Conservation (phyloP, 2,329 filamentous ascomycete genomes). For the Cyphellophora europaea region DNA sequence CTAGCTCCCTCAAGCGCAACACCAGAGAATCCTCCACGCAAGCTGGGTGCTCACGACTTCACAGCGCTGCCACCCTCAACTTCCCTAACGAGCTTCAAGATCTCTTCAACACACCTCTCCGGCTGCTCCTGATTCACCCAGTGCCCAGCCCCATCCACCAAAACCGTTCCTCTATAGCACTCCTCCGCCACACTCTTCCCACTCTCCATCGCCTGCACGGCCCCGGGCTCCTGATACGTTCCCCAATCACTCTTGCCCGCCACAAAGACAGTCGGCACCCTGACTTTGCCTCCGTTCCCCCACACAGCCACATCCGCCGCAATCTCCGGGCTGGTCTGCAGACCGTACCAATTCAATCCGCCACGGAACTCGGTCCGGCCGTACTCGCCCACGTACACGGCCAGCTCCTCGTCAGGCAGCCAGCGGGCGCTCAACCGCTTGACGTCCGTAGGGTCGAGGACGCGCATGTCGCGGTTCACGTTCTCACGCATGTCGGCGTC, state of each 20-base stretch:
- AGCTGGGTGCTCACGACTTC: constrained; percentile 1
- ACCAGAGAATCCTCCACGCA: too few species aligned
- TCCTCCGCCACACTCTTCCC: constrained; percentile 45
- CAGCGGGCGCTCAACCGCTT: constrained; percentile 28
- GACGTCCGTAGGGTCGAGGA: constrained; percentile 33
- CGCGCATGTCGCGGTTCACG: constrained; percentile 45
- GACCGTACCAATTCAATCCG: constrained; percentile 59
- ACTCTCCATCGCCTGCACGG: constrained; percentile 46
- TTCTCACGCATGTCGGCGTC: constrained; percentile 49
- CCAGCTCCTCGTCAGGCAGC: constrained; percentile 50
- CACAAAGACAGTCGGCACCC: constrained; percentile 54
- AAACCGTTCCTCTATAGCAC: constrained; percentile 44
- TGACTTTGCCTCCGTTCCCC: constrained; percentile 48
- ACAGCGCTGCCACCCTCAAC: constrained; percentile 1
- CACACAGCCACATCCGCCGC: constrained; percentile 48
- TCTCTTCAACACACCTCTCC: constrained; percentile 39
- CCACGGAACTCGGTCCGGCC: constrained; percentile 55
- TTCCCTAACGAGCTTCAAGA: constrained; percentile 33
- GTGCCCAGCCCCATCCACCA: constrained; percentile 54
- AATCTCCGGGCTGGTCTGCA: constrained; percentile 42
- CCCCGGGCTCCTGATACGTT: constrained; percentile 57
- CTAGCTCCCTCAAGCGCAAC: too few species aligned
- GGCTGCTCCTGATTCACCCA: constrained; percentile 62
- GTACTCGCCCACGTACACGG: constrained; percentile 54
- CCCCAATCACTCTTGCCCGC: constrained; percentile 57